Evolutionary conservation across 768 basidiomycete species (phyloP).

Genomic region (Rhizopogon vulgaris): DNA sequence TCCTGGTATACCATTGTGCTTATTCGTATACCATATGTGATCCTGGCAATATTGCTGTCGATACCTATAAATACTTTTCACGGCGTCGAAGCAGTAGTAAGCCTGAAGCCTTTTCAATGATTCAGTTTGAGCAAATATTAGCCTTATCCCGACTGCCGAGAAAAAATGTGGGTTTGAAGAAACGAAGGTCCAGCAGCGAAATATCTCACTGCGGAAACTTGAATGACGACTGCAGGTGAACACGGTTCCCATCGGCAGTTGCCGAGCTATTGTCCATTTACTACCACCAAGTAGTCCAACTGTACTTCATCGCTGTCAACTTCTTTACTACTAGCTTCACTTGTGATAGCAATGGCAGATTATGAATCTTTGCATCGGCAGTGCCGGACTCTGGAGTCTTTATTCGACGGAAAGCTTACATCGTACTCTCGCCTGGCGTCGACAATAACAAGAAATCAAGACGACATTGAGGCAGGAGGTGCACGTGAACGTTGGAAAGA

Average conservation of each 20-base stretch:
- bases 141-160: too few relatives aligned
- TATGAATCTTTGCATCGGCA: constrained; percentile 90
- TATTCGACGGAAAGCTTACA: constrained; percentile 87
- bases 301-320: neutral
- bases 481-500: constrained; percentile 73
- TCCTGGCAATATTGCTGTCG: neutral
- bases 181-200: too few relatives aligned
- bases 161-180: too few relatives aligned
- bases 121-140: too few relatives aligned
- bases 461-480: constrained; percentile 65
- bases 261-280: constrained; percentile 2
- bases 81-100: too few relatives aligned
- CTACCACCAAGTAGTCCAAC: neutral
- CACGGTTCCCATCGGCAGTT: constrained; percentile 5
- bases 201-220: too few relatives aligned
- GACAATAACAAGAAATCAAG: constrained; percentile 44
- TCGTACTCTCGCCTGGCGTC: constrained; percentile 85
- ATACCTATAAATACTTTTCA: neutral
- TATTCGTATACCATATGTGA: neutral
- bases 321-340: neutral
- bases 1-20: neutral
- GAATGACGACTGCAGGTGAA: too few relatives aligned
- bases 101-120: too few relatives aligned
- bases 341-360: constrained; percentile 45
- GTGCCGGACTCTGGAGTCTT: constrained; percentile 88